Conservation (phyloP, 2,329 filamentous ascomycete genomes). For the Magnaporthales sp. region DNA sequence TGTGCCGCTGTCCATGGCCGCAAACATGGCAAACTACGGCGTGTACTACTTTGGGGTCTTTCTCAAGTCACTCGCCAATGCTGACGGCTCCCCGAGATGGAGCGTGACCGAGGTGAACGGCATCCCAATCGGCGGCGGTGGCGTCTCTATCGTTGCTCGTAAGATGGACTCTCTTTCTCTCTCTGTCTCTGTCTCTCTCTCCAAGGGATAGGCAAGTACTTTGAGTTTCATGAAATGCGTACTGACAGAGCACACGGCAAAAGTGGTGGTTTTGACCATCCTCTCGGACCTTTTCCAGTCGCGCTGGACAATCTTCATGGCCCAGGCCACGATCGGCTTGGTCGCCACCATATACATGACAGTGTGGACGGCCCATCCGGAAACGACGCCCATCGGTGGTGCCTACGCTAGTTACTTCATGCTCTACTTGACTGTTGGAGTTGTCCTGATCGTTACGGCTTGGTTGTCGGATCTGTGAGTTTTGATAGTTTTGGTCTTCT, state of each 20-base stretch:
- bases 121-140: slow-evolving; percentile 37
- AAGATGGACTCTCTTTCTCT: not conserved
- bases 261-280: slow-evolving; percentile 44
- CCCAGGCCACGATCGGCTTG: slow-evolving; percentile 36
- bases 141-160: slow-evolving; percentile 35
- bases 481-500: no score
- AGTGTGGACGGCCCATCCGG: slow-evolving; percentile 39
- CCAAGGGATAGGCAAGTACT: not conserved
- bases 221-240: not conserved
- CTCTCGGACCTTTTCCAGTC: slow-evolving; percentile 39
- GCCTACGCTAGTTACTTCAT: slow-evolving; percentile 45
- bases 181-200: no score
- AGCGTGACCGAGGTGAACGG: slow-evolving; percentile 34
- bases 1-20: slow-evolving; percentile 32
- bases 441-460: slow-evolving; percentile 40
- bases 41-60: slow-evolving; percentile 37
- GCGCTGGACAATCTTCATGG: slow-evolving; percentile 39
- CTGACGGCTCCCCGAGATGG: slow-evolving; percentile 33
- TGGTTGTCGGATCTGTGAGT: slow-evolving; percentile 39
- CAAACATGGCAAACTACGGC: slow-evolving; percentile 35
- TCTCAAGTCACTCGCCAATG: slow-evolving; percentile 27
- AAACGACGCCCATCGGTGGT: slow-evolving; percentile 29
- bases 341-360: slow-evolving; percentile 42
- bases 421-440: slow-evolving; percentile 36
- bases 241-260: not conserved